Percentiles rank a stretch among this genome's conserved stretches.
Evolutionary conservation across 73 alveolate genomes (phyloP).

Genomic region (Vitrella brassicaformis): DNA sequence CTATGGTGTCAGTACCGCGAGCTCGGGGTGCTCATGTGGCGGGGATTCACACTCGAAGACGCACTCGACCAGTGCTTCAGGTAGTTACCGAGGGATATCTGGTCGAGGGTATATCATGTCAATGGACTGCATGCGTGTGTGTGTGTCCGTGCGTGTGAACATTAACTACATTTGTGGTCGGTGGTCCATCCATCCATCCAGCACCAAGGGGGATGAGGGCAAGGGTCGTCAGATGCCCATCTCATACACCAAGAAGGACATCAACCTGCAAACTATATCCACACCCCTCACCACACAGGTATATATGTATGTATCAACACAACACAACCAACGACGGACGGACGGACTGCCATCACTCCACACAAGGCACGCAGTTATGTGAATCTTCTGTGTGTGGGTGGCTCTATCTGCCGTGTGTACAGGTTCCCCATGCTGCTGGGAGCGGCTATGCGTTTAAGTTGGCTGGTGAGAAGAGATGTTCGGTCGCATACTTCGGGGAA

Average conservation of each 20-base stretch:
- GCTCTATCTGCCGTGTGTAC: neutral
- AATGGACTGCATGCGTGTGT: neutral
- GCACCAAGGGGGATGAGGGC: slow-evolving; percentile 66
- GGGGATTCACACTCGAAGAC: slow-evolving; percentile 71
- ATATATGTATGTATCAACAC: too few relatives aligned
- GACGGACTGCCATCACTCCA: too few relatives aligned
- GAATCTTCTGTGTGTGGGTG: neutral
- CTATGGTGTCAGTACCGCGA: slow-evolving; percentile 80
- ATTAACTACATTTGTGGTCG: neutral
- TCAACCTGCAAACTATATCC: slow-evolving; percentile 62
- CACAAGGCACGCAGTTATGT: too few relatives aligned
- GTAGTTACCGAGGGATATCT: neutral
- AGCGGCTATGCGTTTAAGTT: slow-evolving; percentile 75
- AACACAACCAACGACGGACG: too few relatives aligned
- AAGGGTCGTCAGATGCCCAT: slow-evolving; percentile 88
- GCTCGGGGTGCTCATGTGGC: slow-evolving; percentile 66
- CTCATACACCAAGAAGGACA: slow-evolving; percentile 61
- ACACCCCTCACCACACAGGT: slow-evolving; percentile 65
- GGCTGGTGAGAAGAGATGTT: slow-evolving; percentile 56
- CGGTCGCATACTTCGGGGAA: slow-evolving; percentile 76
- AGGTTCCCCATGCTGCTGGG: slow-evolving; percentile 82
- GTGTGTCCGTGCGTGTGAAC: neutral
- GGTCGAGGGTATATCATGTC: too few relatives aligned
- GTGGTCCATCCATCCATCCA: slow-evolving; percentile 9
- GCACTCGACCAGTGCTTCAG: slow-evolving; percentile 58